A percentile compares a stretch with the other conserved stretches of the same genome.
These are phyloP conservation scores for Penicillium hordei DNA, from an alignment of 2,329 filamentous ascomycete genomes.

Conservation along the genomic window DNA sequence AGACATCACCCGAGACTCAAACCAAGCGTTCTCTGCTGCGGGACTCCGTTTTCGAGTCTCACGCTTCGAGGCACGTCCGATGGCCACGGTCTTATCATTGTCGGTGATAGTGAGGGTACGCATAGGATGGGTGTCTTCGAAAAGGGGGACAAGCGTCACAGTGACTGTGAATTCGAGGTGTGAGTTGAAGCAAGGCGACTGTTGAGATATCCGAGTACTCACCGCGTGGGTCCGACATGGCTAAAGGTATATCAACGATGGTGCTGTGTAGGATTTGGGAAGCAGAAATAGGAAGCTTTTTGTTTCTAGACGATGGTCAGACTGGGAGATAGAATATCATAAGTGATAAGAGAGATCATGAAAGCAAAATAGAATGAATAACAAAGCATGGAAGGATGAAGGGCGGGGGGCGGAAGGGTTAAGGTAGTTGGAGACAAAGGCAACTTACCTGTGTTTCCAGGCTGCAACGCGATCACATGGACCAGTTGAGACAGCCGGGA, in stretches of 20 bases:
- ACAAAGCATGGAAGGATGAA: not conserved
- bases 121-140: conserved; percentile 21
- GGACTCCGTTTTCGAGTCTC: conserved; percentile 39
- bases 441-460: conserved; percentile 12
- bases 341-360: not conserved
- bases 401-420: not conserved
- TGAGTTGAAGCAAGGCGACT: not conserved
- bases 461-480: conserved; percentile 9
- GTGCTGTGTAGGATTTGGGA: not conserved
- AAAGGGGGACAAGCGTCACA: conserved; percentile 34
- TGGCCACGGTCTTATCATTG: conserved; percentile 29
- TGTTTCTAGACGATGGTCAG: not conserved
- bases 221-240: conserved; percentile 30
- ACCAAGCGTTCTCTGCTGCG: conserved; percentile 43
- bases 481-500: conserved; percentile 2
- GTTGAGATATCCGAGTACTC: conserved; percentile 3
- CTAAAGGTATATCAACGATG: not conserved
- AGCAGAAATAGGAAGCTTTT: not conserved
- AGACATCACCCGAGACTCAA: conserved; percentile 51
- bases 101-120: conserved; percentile 34
- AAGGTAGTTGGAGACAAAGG: not conserved
- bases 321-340: not conserved
- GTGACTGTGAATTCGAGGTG: conserved; percentile 29
- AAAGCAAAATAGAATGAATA: not conserved
- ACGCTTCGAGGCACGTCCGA: conserved; percentile 47